Evolutionary conservation across 257 asterid genomes (phyloP), one percentile per base, ranked within the genome.

Genomic region (Henckelia pumila): DNA sequence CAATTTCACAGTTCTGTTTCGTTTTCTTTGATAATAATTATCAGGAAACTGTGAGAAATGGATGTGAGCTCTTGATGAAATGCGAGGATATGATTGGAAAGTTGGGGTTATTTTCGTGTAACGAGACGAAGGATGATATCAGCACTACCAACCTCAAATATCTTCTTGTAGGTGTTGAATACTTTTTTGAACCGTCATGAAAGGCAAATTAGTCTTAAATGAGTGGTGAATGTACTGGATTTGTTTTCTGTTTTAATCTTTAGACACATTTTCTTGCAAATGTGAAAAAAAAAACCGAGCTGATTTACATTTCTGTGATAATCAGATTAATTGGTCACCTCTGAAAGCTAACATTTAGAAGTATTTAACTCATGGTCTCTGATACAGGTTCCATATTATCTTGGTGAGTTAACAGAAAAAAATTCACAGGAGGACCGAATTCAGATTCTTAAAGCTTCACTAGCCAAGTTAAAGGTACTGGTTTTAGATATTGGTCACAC

Each of bases 71-170:
- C 69, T 73, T 87, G 87, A 69, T 70, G 65, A 83, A 79, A 76
- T 91, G 97, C 80, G 96, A 94, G 78, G 95, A 88, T 7, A 94
- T 91, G 96, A 73, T 87, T 8, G 86, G 87, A 32, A 91, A 86
- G 59, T 70, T 94, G 67, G 99, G 99, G 63, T 71, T 93, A 28
- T 93, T 93, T 72, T 90, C 97, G 2, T n/a, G 81, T 2, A 94
- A 94, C 60, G 99, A 91, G 82, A 82, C 92, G 6, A 94, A 91
- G 74, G 99, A 94, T 6, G 99, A 94, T 56, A 85, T 94, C 70
- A 91, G 91, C 82, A 86, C 99, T 19, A 60, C 83, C 49, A 94
- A 86, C 76, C 88, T 94, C 80, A 94, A 94, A 77, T 88, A 91
- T 77, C 58, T 94, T 64, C 84, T 91, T 79, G 97, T 90, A 59